Percentiles rank a stretch among this genome's conserved stretches.
These are phyloP conservation scores for Plasmodium vivax DNA, from an alignment of 169 alveolate genomes.

Conservation along the genomic window DNA sequence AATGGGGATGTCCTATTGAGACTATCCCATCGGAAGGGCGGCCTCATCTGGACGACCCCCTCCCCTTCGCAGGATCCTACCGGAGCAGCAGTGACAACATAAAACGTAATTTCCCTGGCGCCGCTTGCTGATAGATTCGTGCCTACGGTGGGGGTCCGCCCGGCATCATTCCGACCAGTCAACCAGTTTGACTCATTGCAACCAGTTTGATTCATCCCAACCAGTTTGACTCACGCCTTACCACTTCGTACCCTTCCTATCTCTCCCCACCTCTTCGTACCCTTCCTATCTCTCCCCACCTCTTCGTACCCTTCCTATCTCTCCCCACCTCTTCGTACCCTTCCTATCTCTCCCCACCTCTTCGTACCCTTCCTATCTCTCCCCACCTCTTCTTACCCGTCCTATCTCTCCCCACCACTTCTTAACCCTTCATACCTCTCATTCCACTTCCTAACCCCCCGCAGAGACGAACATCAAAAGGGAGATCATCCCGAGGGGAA, in stretches of 20 bases:
- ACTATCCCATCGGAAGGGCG: neutral
- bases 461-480: slow-evolving; percentile 69
- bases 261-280: neutral
- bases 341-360: neutral
- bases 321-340: neutral
- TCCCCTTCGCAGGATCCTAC: neutral
- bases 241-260: neutral
- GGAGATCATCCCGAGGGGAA: slow-evolving; percentile 62
- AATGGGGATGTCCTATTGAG: no score
- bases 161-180: neutral
- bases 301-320: no score
- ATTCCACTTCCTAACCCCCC: neutral
- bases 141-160: no score
- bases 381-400: neutral
- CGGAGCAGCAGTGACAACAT: neutral
- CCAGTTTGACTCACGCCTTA: neutral
- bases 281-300: neutral
- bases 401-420: neutral
- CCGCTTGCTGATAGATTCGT: neutral
- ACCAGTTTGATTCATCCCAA: no score
- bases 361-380: no score
- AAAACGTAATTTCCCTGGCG: neutral
- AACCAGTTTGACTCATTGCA: neutral
- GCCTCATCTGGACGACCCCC: neutral
- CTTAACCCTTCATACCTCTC: neutral